Evolutionary conservation across 352 stramenopile genomes (phyloP).

Genomic region (Aphanomyces cochlioides): DNA sequence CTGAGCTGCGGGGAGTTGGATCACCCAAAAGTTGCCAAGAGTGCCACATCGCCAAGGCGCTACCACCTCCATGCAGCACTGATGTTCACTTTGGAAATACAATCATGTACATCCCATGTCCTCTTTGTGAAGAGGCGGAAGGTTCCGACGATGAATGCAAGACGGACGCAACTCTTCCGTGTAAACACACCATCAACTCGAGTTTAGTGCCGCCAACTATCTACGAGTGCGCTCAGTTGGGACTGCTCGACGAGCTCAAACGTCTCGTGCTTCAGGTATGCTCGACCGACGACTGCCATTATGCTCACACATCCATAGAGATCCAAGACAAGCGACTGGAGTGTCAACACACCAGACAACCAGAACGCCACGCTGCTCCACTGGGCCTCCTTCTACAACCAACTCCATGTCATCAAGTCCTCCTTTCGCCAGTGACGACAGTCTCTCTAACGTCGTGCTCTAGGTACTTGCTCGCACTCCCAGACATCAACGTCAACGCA

Average conservation of each 20-base stretch:
- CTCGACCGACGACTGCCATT: background rate
- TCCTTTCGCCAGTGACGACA: background rate
- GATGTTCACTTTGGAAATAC: too few relatives aligned
- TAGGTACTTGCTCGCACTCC: slow-evolving; percentile 53
- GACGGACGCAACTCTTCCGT: slow-evolving; percentile 26
- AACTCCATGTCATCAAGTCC: slow-evolving; percentile 71
- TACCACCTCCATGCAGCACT: too few relatives aligned
- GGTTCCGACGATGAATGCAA: background rate
- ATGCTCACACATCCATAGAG: background rate
- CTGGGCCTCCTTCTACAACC: slow-evolving; percentile 73
- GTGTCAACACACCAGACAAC: slow-evolving; percentile 54
- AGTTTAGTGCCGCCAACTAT: slow-evolving; percentile 38
- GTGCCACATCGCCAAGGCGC: too few relatives aligned
- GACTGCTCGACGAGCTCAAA: slow-evolving; percentile 58
- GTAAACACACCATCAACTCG: slow-evolving; percentile 41
- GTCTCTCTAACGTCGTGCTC: background rate
- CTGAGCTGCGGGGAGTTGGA: too few relatives aligned
- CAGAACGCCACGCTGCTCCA: slow-evolving; percentile 64
- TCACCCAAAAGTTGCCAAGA: too few relatives aligned
- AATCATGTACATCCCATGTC: slow-evolving; percentile 34
- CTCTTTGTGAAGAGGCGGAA: slow-evolving; percentile 29
- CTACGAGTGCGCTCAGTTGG: slow-evolving; percentile 64
- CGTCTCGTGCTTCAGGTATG: slow-evolving; percentile 47
- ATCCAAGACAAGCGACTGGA: slow-evolving; percentile 28
- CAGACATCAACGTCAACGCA: slow-evolving; percentile 46